phyloP scores from a whole-genome alignment of 305 asterid genomes.

The Solanum hybrid region DNA sequence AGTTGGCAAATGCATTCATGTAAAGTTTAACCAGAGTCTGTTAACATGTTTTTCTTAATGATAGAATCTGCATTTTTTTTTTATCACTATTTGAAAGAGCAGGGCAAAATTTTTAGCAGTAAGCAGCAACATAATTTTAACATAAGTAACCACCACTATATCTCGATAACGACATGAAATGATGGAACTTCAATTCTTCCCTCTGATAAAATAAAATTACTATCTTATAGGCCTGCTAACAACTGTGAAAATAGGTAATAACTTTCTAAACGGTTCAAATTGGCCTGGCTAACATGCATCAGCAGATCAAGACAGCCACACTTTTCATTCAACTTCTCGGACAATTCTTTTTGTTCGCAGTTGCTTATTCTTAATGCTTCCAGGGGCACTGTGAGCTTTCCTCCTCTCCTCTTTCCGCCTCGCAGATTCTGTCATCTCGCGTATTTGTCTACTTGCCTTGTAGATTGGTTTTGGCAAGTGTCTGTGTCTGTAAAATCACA shows the following conservation, averaged over 20 bases:
- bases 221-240: neutral
- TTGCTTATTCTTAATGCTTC: conserved; percentile 46
- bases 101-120: neutral
- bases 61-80: neutral
- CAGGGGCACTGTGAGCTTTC: conserved; percentile 88
- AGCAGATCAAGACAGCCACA: neutral
- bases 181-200: neutral
- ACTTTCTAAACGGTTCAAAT: neutral
- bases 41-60: neutral
- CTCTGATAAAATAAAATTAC: neutral
- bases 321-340: conserved; percentile 53
- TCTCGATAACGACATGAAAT: neutral
- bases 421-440: conserved; percentile 47
- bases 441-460: conserved; percentile 59
- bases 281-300: neutral
- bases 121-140: neutral
- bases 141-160: neutral
- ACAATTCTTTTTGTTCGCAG: conserved; percentile 60
- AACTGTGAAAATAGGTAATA: neutral
- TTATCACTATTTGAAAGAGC: neutral
- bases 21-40: neutral
- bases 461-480: conserved; percentile 83
- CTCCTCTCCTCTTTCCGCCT: conserved; percentile 67
- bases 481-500: conserved; percentile 53
- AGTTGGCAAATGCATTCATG: neutral